phyloP scores from a whole-genome alignment of 2,329 filamentous ascomycete genomes.

The Aspergillus felis region DNA sequence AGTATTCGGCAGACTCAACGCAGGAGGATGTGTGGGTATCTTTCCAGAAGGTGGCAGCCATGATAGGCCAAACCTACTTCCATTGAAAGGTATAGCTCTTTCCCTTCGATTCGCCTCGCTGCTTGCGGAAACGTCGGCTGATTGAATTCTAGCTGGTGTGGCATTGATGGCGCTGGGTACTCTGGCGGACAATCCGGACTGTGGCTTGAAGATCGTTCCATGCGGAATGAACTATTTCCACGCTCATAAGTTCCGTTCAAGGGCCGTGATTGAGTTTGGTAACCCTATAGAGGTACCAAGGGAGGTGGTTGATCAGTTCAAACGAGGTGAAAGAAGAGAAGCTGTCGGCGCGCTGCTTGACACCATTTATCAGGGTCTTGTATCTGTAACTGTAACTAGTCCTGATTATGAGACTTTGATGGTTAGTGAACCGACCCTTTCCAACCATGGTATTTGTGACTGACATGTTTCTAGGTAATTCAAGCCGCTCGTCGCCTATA shows the following conservation, averaged over 20 bases:
- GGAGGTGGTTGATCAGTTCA: slow-evolving; percentile 82
- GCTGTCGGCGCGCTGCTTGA: slow-evolving; percentile 83
- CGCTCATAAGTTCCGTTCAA: slow-evolving; percentile 94
- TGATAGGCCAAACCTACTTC: slow-evolving; percentile 84
- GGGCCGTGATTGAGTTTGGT: slow-evolving; percentile 94
- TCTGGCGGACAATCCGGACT: slow-evolving; percentile 77
- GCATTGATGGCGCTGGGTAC: slow-evolving; percentile 97
- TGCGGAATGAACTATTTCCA: slow-evolving; percentile 99
- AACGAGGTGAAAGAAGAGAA: slow-evolving; percentile 75
- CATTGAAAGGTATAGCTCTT: slow-evolving; percentile 63
- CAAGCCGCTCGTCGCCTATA: slow-evolving; percentile 91
- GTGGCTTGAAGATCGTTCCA: slow-evolving; percentile 88
- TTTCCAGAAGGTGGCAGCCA: slow-evolving; percentile 97
- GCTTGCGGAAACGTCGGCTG: slow-evolving; percentile 3
- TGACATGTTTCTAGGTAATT: slow-evolving; percentile 59
- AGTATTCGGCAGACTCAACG: slow-evolving; percentile 77
- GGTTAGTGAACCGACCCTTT: slow-evolving; percentile 43
- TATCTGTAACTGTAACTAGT: slow-evolving; percentile 83
- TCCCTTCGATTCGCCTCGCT: not conserved
- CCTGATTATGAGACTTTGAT: slow-evolving; percentile 96
- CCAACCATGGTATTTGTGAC: slow-evolving; percentile 4
- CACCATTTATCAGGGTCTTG: slow-evolving; percentile 77
- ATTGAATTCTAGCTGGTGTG: slow-evolving; percentile 64
- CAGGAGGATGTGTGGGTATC: slow-evolving; percentile 87
- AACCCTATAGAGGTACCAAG: slow-evolving; percentile 78